Percentiles rank a stretch among this genome's conserved stretches.
Conservation (phyloP, 306 rosid genomes). For the Fragaria iinumae region DNA sequence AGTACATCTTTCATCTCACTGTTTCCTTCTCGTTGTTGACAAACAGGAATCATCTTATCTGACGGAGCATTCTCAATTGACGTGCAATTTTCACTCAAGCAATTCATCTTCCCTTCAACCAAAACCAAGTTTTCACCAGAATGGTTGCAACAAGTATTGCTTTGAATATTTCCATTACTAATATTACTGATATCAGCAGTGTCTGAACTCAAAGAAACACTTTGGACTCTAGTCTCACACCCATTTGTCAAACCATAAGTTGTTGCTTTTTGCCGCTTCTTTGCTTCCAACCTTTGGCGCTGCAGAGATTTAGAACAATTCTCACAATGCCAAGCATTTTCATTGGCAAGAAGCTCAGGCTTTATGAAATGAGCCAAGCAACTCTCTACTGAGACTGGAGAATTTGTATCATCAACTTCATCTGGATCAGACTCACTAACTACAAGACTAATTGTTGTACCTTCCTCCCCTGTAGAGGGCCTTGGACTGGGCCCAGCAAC, state of each 20-base stretch:
- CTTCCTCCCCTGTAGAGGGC: constrained; percentile 52
- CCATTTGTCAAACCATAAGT: constrained; percentile 35
- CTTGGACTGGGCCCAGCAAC: constrained; percentile 62
- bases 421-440: constrained; percentile 88
- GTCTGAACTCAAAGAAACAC: constrained; percentile 31
- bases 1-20: constrained; percentile 26
- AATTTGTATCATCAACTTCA: constrained; percentile 87
- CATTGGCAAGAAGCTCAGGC: constrained; percentile 86
- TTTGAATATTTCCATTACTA: constrained; percentile 40
- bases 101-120: constrained; percentile 21
- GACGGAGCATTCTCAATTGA: constrained; percentile 43
- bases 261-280: constrained; percentile 35
- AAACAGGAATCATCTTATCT: constrained; percentile 30
- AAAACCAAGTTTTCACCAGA: constrained; percentile 35
- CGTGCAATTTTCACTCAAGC: constrained; percentile 23
- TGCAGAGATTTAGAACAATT: constrained; percentile 67
- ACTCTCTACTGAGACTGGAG: constrained; percentile 89
- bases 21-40: constrained; percentile 30
- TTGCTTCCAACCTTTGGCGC: constrained; percentile 39
- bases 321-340: constrained; percentile 96
- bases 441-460: constrained; percentile 43
- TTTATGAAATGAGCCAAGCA: constrained; percentile 82
- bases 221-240: constrained; percentile 31
- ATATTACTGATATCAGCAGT: constrained; percentile 31
- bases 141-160: constrained; percentile 17